Conservation (phyloP, 441 rosid genomes). For the Croton laevigatus region DNA sequence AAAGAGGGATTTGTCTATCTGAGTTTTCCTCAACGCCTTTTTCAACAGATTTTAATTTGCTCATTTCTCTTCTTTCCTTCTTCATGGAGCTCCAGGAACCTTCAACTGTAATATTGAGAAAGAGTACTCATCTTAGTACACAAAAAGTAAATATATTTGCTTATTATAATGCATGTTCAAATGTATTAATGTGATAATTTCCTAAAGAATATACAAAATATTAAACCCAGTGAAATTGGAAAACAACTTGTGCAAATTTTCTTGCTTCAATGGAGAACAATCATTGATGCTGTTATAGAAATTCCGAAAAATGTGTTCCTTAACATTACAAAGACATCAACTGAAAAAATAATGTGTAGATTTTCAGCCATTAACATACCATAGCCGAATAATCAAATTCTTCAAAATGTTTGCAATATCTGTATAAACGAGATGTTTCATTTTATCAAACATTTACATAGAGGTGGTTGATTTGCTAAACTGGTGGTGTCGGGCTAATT, state of each 20-base stretch:
- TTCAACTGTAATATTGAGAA: slow-evolving; percentile 47
- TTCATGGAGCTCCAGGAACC: slow-evolving; percentile 69
- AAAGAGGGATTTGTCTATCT: slow-evolving; percentile 15
- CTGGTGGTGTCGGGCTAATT: too few relatives aligned
- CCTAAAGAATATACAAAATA: background rate
- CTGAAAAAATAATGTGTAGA: background rate
- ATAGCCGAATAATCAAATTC: background rate
- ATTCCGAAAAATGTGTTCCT: background rate
- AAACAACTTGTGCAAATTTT: background rate
- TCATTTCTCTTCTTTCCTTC: slow-evolving; percentile 40
- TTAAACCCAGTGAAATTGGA: background rate
- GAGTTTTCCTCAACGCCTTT: slow-evolving; percentile 19
- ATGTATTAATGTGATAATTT: background rate
- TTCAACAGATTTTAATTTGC: slow-evolving; percentile 27
- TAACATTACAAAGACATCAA: background rate
- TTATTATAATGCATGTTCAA: background rate
- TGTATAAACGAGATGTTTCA: background rate
- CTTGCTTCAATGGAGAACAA: background rate
- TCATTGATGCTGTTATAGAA: background rate
- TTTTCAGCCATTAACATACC: background rate
- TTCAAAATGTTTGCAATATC: background rate
- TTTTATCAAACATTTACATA: background rate
- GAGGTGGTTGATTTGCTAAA: too few relatives aligned
- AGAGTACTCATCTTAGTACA: slow-evolving; percentile 4
- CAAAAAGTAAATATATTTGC: background rate